Evolutionary conservation across 164 flowering plant species (phyloP), one percentile per base, ranked within the genome.

Genomic region (Sedum album): DNA sequence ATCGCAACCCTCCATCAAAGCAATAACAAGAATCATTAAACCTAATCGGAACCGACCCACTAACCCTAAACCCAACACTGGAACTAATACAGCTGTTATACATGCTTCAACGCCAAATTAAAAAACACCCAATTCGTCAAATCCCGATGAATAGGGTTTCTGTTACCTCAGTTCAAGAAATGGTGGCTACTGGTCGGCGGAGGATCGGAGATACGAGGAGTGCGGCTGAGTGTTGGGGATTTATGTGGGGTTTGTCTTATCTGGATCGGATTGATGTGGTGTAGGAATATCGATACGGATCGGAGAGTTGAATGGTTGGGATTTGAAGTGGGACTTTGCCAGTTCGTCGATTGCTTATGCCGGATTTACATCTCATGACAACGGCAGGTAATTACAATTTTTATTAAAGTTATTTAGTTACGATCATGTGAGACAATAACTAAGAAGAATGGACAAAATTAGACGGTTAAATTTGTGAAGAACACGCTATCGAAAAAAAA

Each of bases 61-160:
- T n/a, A n/a, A n/a, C 76, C 74, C 84, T 74, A 31, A 82, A 63
- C 14, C 80, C 70, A 66, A 81, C 23, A 13, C 79, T 64, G 61
- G 94, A 82, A 78, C 82, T 81, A 14, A 76, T 33, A 61, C 70
- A 82, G 28, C 78, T 57, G 76, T 79, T 76, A 68, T 82, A 68
- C 89, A 84, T 86, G 33, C 48, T 35, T 68, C 31, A 49, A 23
- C 65, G 51, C 11, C 51, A n/a, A 18, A 44, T 41, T 33, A 13
- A 60, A 69, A 42, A 23, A 41, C 31, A 61, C 25, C 13, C 21
- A 53, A 26, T 21, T 36, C 6, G 17, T 8, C n/a, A 28, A n/a
- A 55, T 2, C 8, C 31, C 39, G 69, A 51, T 17, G 33, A 53
- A 10, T 60, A 63, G 49, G 10, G 36, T 25, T 26, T 30, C 21